Conservation (phyloP, 352 stramenopile genomes). For the Thraustotheca clavata region DNA sequence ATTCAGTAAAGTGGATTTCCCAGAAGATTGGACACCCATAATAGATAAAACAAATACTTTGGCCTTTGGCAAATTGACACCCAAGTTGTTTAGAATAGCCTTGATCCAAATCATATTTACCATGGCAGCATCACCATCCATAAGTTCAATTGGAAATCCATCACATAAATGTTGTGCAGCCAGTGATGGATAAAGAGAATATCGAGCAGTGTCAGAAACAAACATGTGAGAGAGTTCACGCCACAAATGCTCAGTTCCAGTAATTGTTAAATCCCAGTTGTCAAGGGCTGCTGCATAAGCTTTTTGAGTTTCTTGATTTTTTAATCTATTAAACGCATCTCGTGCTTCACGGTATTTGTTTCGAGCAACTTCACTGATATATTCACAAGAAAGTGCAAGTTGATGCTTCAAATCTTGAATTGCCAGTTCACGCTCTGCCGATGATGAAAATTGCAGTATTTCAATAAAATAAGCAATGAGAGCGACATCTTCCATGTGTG, state of each 20-base stretch:
- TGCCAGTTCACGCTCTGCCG: not conserved
- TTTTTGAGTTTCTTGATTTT: not conserved
- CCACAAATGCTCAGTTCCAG: not conserved
- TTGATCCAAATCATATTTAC: not conserved
- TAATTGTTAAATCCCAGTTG: not conserved
- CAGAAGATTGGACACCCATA: not conserved
- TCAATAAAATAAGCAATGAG: not conserved
- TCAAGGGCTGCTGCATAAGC: not conserved
- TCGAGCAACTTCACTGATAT: not conserved
- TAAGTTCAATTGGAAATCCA: not conserved
- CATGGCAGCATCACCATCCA: not conserved
- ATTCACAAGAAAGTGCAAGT: not conserved
- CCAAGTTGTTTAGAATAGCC: not conserved
- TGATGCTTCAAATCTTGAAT: not conserved
- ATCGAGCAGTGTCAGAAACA: not conserved
- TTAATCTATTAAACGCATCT: not conserved
- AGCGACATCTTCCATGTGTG: not conserved
- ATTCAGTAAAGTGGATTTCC: constrained; percentile 1
- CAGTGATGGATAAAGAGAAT: not conserved
- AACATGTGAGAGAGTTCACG: constrained; percentile 2
- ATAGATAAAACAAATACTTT: not conserved
- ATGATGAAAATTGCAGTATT: not conserved
- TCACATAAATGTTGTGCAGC: not conserved
- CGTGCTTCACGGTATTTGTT: not conserved
- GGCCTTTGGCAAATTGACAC: not conserved